A percentile compares a stretch with the other conserved stretches of the same genome.
phyloP scores from a whole-genome alignment of 2,329 filamentous ascomycete species.

The Acarospora socialis region DNA sequence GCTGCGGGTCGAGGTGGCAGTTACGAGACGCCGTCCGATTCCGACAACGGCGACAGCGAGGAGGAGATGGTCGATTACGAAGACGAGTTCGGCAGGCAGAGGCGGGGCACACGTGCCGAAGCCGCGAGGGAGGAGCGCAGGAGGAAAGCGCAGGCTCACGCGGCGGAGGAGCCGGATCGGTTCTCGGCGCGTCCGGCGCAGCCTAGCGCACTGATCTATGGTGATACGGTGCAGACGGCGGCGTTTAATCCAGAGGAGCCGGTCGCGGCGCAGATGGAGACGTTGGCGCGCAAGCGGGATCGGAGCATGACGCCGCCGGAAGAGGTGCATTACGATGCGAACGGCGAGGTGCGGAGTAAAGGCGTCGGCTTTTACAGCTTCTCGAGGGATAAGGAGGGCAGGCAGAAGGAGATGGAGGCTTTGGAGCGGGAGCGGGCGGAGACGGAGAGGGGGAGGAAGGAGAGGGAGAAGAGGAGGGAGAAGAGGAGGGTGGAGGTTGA shows the following conservation, averaged over 20 bases:
- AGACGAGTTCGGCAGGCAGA: constrained; percentile 82
- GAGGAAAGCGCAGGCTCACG: constrained; percentile 37
- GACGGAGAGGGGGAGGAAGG: constrained; percentile 50
- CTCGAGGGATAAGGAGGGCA: constrained; percentile 54
- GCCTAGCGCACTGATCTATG: constrained; percentile 63
- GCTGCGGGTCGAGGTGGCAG: constrained; percentile 18
- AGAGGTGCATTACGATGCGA: constrained; percentile 72
- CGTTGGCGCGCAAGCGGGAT: constrained; percentile 64
- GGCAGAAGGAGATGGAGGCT: constrained; percentile 60
- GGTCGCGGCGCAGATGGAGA: constrained; percentile 55
- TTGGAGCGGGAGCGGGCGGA: constrained; percentile 52
- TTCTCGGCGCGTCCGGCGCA: constrained; percentile 46
- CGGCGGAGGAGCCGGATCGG: constrained; percentile 48
- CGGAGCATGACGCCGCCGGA: constrained; percentile 66
- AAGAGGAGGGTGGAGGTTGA: constrained; percentile 50
- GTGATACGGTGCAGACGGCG: constrained; percentile 67
- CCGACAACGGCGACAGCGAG: constrained; percentile 27
- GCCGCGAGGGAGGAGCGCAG: constrained; percentile 48
- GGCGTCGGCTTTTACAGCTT: constrained; percentile 90
- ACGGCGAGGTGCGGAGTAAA: constrained; percentile 68
- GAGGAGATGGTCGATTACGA: constrained; percentile 67
- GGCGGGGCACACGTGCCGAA: constrained; percentile 57
- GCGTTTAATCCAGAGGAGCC: constrained; percentile 67
- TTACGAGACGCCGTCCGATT: constrained; percentile 26
- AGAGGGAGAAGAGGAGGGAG: constrained; percentile 42